phyloP scores from a whole-genome alignment of 352 stramenopile genomes.

The Aphanomyces cochlioides region DNA sequence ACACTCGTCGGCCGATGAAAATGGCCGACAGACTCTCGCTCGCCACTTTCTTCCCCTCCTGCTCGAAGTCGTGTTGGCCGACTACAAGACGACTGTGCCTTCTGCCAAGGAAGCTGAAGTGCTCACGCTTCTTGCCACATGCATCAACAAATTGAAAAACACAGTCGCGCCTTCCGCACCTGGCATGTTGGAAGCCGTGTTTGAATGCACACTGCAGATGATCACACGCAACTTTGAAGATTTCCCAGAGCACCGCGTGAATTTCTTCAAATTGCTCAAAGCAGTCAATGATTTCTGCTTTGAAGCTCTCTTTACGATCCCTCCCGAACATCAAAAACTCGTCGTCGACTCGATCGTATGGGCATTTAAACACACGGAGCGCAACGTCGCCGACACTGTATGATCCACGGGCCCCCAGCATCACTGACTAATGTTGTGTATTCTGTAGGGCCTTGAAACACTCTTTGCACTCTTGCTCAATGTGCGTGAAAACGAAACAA shows the following conservation, averaged over 20 bases:
- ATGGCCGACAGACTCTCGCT: constrained; percentile 77
- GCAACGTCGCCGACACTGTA: constrained; percentile 96
- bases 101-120: constrained; percentile 88
- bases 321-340: constrained; percentile 96
- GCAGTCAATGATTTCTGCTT: constrained; percentile 96
- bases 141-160: constrained; percentile 96
- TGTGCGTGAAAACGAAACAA: constrained; percentile 91
- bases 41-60: constrained; percentile 95
- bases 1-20: constrained; percentile 61
- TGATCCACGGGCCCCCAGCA: neutral
- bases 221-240: constrained; percentile 99
- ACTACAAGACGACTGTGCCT: constrained; percentile 89
- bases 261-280: constrained; percentile 98
- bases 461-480: constrained; percentile 95
- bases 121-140: constrained; percentile 92
- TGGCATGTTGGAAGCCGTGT: constrained; percentile 95
- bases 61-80: constrained; percentile 94
- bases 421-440: constrained; percentile 23
- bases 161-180: constrained; percentile 83
- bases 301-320: constrained; percentile 95
- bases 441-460: constrained; percentile 89
- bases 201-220: constrained; percentile 99
- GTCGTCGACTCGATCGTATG: constrained; percentile 99
- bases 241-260: constrained; percentile 97
- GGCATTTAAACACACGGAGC: constrained; percentile 99